Evolutionary conservation across 371 early-diverging fungal genomes (phyloP), one percentile per base, ranked within the genome.

Genomic region (Gilbertella persicaria): DNA sequence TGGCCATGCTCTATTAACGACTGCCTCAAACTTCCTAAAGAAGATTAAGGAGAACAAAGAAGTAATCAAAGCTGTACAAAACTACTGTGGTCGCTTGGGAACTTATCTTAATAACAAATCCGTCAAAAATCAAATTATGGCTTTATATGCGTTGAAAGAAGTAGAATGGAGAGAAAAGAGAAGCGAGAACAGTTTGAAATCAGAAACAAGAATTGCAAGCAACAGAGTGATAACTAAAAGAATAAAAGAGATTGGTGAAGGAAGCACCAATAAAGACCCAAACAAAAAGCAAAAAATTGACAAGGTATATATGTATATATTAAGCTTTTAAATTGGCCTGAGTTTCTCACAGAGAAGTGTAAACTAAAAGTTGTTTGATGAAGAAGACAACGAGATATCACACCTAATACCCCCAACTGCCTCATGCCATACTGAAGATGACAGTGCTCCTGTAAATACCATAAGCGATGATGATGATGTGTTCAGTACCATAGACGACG

Each of bases 151-250:
- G 28, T 50, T 29, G 28, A 50, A 50, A 50, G 50, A 50, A 50
- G 19, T 26, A 29, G 28, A 26, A 25, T 50, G 50, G 50, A 50
- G 50, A 50, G 50, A 50, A 38, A 29, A 40, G 40, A 50, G 28
- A 50, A 50, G 50, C 50, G 28, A 50, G 28, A 29, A 50, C 25
- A 26, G 40, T 50, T 50, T 39, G 40, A 40, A 50, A 28, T 24
- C 50, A 26, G 50, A 50, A 50, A 39, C 50, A 50, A 50, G 50
- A 50, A 50, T 50, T 50, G 28, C 37, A 37, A 40, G 40, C 29
- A 50, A 50, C 28, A 9, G 25, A 26, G 50, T 50, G 17, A 40
- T 50, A 50, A 40, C 50, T 25, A 50, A 29, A 39, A 50, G 38
- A 50, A 50, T 39, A 26, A 12, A 17, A 50, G 37, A 37, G 48